Base-by-base conservation (phyloP, 2,329 filamentous ascomycete species). In the Fonsecaea multimorphosa region DNA sequence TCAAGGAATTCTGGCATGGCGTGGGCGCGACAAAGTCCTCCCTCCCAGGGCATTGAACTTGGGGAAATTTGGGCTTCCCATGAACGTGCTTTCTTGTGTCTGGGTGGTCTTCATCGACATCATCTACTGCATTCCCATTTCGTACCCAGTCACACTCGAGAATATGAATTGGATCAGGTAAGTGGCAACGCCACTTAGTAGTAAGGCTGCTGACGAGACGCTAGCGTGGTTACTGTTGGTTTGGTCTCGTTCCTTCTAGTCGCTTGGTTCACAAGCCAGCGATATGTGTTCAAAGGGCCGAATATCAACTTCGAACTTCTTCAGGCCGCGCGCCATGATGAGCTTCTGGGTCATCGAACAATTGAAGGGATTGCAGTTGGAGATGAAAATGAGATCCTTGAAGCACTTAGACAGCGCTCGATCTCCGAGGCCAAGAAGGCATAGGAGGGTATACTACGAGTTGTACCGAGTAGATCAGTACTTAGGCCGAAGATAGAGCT, bases 31-130 rank as follows among this genome's bases (percentile, higher is more conserved):
- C 2, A 76, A 83, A 58, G 63, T 75, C 1, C 76, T 84, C 1
- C 78, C 82, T 0, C 76, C 74, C 0, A 78, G 77, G 2, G 77
- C 77, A 16, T 84, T 81, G 75, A 77, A 75, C 9, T 75, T 84
- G 3, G 82, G 83, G 3, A 74, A 72, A 32, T 79, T 73, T 55
- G 81, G 82, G 2, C 72, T 81, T 58, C 71, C 74, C 19, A 70
- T 83, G 68, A 75, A 75, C 44, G 51, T 74, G 5, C 71, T 75
- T 52, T 69, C 74, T 16, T 69, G 69, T 8, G 70, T 66, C 9
- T 75, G 71, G 63, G 69, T 73, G 29, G 68, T 70, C 62, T 74
- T 72, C 61, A 71, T 73, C 38, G 73, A 74, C 36, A 73, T 71
- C 32, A 73, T 72, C 63, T 73, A 64, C 51, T 77, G 68, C 68